These are phyloP conservation scores for Akanthomyces uredinophilus DNA, from an alignment of 2,329 filamentous ascomycete genomes.

Conservation along the genomic window DNA sequence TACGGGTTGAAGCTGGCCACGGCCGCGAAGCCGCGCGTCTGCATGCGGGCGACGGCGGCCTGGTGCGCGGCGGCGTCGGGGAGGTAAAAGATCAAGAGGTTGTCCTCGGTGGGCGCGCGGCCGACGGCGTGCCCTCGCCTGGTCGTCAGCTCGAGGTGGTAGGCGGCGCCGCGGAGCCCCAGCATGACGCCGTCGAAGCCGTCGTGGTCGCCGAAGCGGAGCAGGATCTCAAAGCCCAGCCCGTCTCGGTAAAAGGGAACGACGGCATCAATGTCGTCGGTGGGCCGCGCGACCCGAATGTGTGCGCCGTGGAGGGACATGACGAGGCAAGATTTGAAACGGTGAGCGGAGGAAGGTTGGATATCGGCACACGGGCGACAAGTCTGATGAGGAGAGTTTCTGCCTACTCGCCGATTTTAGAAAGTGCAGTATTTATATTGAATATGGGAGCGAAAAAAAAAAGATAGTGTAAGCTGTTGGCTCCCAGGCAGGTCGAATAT, in stretches of 20 bases:
- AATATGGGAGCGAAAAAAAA: background rate
- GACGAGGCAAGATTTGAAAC: background rate
- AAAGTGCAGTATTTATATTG: background rate
- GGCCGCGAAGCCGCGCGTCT: conserved; percentile 27
- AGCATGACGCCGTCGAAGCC: conserved; percentile 40
- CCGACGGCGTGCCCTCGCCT: conserved; percentile 30
- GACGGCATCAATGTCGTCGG: conserved; percentile 32
- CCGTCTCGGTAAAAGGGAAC: conserved; percentile 38
- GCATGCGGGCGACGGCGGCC: conserved; percentile 30
- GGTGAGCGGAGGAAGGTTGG: background rate
- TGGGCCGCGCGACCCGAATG: conserved; percentile 38
- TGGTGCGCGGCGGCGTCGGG: conserved; percentile 26
- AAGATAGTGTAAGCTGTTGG: too few species aligned
- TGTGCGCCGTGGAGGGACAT: conserved; percentile 20
- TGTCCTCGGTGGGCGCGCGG: conserved; percentile 36
- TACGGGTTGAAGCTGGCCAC: conserved; percentile 39
- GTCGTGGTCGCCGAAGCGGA: conserved; percentile 31
- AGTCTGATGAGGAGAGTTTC: background rate
- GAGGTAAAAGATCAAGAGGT: conserved; percentile 40
- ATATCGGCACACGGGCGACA: background rate
- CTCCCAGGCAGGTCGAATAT: background rate
- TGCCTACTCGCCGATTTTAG: background rate
- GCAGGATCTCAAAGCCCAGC: conserved; percentile 33
- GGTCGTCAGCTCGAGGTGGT: conserved; percentile 41
- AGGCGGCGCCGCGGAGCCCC: conserved; percentile 31